A percentile compares a stretch with the other conserved stretches of the same genome.
Evolutionary conservation across 2,329 filamentous ascomycete species (phyloP).

Genomic region (Calonectria ilicicola): DNA sequence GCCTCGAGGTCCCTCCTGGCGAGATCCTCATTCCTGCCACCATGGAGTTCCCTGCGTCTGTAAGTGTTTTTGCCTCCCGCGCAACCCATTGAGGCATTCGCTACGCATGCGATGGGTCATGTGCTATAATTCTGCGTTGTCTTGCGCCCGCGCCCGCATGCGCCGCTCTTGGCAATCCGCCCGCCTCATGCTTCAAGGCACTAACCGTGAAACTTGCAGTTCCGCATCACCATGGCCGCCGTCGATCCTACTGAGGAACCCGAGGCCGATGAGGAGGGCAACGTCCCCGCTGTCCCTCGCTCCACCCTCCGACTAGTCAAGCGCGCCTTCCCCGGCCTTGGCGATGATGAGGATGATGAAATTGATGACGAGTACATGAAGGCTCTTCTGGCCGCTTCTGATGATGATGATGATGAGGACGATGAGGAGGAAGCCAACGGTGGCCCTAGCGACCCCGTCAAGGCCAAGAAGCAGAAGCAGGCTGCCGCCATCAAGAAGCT

Average conservation of each 20-base stretch:
- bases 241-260: slow-evolving; percentile 88
- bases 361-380: slow-evolving; percentile 75
- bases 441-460: slow-evolving; percentile 90
- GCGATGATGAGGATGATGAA: slow-evolving; percentile 71
- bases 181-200: background rate
- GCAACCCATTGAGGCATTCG: background rate
- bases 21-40: slow-evolving; percentile 85
- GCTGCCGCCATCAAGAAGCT: slow-evolving; percentile 83
- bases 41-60: slow-evolving; percentile 84
- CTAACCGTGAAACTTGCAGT: slow-evolving; percentile 64
- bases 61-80: slow-evolving; percentile 62
- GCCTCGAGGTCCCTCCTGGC: slow-evolving; percentile 89
- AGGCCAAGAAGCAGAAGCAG: slow-evolving; percentile 88
- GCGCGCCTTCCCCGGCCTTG: slow-evolving; percentile 70
- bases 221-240: slow-evolving; percentile 98
- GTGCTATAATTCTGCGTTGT: slow-evolving; percentile 3
- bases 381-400: slow-evolving; percentile 61
- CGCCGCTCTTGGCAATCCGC: background rate
- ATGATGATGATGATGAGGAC: slow-evolving; percentile 67
- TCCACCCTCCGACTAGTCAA: slow-evolving; percentile 94
- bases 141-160: background rate
- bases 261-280: slow-evolving; percentile 72
- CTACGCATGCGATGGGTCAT: background rate
- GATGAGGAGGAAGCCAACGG: slow-evolving; percentile 79
- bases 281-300: slow-evolving; percentile 73